Percentiles rank a stretch among this genome's conserved stretches.
These are phyloP conservation scores for Talaromyces nanjingensis DNA, from an alignment of 495 filamentous ascomycete genomes.

Conservation along the genomic window DNA sequence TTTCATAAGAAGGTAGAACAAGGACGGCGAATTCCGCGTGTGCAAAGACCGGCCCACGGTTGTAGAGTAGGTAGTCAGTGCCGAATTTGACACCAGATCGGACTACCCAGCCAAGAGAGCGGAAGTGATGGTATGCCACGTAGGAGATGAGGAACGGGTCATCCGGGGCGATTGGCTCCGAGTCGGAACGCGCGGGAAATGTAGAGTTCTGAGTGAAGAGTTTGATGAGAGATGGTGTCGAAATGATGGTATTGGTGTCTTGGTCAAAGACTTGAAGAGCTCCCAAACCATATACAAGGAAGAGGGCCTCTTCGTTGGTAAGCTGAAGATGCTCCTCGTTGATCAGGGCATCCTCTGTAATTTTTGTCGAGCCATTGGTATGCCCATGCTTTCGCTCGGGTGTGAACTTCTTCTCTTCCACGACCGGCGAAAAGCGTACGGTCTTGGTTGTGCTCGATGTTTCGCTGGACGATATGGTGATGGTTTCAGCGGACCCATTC, in stretches of 20 bases:
- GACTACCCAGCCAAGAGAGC: conserved; percentile 93
- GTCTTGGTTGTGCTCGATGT: conserved; percentile 26
- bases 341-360: conserved; percentile 20
- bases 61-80: conserved; percentile 88
- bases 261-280: conserved; percentile 60
- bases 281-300: conserved; percentile 76
- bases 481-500: background rate
- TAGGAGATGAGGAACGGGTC: conserved; percentile 85
- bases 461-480: background rate
- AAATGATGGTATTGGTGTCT: conserved; percentile 30
- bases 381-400: background rate
- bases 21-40: conserved; percentile 90
- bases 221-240: conserved; percentile 44
- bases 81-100: conserved; percentile 92
- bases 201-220: conserved; percentile 63
- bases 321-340: conserved; percentile 91
- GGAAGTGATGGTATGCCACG: conserved; percentile 90
- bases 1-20: conserved; percentile 73
- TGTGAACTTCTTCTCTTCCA: conserved; percentile 36
- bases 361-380: conserved; percentile 5
- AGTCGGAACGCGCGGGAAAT: conserved; percentile 48
- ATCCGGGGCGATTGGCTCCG: conserved; percentile 48
- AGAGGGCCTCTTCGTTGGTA: conserved; percentile 86
- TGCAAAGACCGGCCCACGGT: conserved; percentile 87
- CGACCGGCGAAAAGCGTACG: conserved; percentile 56